phyloP scores from a whole-genome alignment of 805 yeast genomes.

The Zygoascus bituminiphila region DNA sequence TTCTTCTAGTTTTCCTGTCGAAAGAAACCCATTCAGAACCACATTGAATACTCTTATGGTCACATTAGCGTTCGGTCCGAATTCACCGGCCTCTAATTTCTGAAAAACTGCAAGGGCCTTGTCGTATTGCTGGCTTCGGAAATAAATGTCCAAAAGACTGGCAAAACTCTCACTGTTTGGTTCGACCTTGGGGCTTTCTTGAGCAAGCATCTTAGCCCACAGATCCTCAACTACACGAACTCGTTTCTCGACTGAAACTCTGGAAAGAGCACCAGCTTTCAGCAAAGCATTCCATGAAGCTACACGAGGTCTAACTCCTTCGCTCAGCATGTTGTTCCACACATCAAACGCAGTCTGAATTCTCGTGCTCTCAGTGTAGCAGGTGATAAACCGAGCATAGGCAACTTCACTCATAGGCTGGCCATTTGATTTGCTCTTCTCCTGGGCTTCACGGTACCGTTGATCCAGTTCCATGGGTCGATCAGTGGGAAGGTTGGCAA shows the following conservation, averaged over 20 bases:
- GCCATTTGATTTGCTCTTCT: constrained; percentile 6
- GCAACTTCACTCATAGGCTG: constrained; percentile 19
- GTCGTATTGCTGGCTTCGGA: constrained; percentile 34
- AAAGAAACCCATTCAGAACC: constrained; percentile 38
- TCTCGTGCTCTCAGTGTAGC: constrained; percentile 25
- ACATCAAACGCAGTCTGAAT: constrained; percentile 27
- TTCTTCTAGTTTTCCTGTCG: constrained; percentile 33
- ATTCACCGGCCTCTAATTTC: constrained; percentile 28
- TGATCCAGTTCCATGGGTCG: constrained; percentile 20
- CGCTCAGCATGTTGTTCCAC: constrained; percentile 42
- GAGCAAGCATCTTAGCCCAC: constrained; percentile 32
- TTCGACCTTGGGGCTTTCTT: constrained; percentile 23
- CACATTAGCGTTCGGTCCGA: constrained; percentile 28
- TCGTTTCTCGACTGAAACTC: constrained; percentile 20
- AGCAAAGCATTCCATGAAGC: constrained; percentile 54
- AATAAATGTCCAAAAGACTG: constrained; percentile 40
- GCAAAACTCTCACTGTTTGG: constrained; percentile 45
- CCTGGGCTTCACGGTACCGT: constrained; percentile 21
- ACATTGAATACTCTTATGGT: constrained; percentile 36
- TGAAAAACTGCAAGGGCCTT: constrained; percentile 36
- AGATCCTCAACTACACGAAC: constrained; percentile 20
- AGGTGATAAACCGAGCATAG: constrained; percentile 24
- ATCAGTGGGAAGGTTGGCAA: constrained; percentile 17
- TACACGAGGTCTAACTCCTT: constrained; percentile 36
- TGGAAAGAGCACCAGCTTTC: constrained; percentile 35